Conservation (phyloP, 176 grass and related monocot genomes). For the Thalia dealbata region DNA sequence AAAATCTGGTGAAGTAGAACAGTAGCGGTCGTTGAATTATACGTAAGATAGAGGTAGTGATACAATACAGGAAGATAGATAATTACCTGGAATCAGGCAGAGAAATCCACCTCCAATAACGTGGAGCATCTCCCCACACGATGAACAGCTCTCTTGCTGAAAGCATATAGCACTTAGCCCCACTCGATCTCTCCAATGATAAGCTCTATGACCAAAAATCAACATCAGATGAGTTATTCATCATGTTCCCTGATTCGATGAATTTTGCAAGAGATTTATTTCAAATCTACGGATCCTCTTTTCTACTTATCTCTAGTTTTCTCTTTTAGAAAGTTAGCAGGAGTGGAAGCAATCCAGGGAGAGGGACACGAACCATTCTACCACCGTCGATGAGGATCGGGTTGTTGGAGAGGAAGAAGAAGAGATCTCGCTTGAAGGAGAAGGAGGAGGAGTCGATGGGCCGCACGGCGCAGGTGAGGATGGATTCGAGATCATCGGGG, state of each 20-base stretch:
- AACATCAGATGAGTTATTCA: background rate
- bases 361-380: no score
- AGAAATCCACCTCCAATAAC: conserved; percentile 48
- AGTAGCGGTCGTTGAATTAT: background rate
- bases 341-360: no score
- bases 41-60: background rate
- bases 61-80: background rate
- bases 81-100: conserved; percentile 45
- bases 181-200: conserved; percentile 44
- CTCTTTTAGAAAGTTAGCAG: no score
- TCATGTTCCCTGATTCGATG: background rate
- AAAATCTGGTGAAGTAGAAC: no score
- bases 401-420: conserved; percentile 43
- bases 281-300: no score
- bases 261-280: no score
- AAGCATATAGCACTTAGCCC: conserved; percentile 76
- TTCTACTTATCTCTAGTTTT: no score
- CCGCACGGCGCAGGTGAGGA: conserved; percentile 39
- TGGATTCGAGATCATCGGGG: conserved; percentile 34
- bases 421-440: conserved; percentile 60
- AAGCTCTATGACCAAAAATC: conserved; percentile 35
- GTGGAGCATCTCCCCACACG: conserved; percentile 27
- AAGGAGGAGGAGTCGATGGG: conserved; percentile 13
- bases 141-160: conserved; percentile 62
- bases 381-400: conserved; percentile 61